Evolutionary conservation across 306 rosid genomes (phyloP).

Genomic region (Pyrus bretschneideri): DNA sequence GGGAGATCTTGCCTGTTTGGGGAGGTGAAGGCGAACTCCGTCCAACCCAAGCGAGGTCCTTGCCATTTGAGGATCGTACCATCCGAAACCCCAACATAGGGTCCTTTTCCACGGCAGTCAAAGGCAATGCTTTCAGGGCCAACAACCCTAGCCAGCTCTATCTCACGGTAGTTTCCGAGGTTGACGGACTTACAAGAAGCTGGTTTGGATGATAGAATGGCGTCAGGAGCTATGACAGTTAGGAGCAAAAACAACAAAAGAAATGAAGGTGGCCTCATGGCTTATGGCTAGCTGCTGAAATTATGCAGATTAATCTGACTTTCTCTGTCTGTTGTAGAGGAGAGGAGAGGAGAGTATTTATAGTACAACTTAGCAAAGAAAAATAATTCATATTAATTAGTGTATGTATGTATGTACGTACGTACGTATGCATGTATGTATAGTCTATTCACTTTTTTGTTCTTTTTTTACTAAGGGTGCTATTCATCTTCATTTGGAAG

Average conservation of each 20-base stretch:
- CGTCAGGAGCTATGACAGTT: not conserved
- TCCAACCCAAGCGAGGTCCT: constrained; percentile 23
- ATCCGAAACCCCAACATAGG: constrained; percentile 47
- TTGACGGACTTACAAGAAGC: not conserved
- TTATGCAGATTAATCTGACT: not conserved
- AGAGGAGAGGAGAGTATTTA: too few species aligned
- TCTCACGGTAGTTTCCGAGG: constrained; percentile 5
- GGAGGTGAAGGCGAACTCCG: constrained; percentile 40
- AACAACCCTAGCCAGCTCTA: constrained; percentile 24
- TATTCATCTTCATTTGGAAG: too few species aligned
- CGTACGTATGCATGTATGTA: too few species aligned
- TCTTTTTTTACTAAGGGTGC: too few species aligned
- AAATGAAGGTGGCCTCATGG: not conserved
- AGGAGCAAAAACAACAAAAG: not conserved
- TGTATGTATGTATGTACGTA: too few species aligned
- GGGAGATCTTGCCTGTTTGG: constrained; percentile 31
- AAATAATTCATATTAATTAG: too few species aligned
- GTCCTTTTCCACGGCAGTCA: constrained; percentile 55
- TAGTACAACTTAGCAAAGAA: too few species aligned
- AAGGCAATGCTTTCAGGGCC: constrained; percentile 60
- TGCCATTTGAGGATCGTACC: constrained; percentile 60
- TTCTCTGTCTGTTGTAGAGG: too few species aligned
- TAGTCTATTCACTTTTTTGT: too few species aligned
- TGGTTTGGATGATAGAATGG: not conserved
- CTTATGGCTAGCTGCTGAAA: not conserved